phyloP scores from a whole-genome alignment of 2,329 filamentous ascomycete genomes.

The Helotiales sp. region DNA sequence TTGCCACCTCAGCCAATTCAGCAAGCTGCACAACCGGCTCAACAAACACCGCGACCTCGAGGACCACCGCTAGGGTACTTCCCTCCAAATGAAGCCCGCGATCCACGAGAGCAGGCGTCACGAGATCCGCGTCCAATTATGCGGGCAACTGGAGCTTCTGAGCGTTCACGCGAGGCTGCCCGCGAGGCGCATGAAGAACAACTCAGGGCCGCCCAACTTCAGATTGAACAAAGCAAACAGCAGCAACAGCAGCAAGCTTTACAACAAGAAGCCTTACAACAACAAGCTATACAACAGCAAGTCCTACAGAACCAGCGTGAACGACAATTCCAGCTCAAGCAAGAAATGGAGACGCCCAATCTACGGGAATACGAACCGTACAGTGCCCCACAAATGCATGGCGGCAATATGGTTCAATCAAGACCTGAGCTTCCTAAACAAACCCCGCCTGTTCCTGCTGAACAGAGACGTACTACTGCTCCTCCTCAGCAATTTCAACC shows the following conservation, averaged over 20 bases:
- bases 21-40: conserved; percentile 24
- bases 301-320: conserved; percentile 17
- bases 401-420: conserved; percentile 22
- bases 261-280: conserved; percentile 12
- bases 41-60: conserved; percentile 18
- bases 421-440: conserved; percentile 26
- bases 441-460: conserved; percentile 11
- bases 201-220: conserved; percentile 23
- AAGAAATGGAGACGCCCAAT: conserved; percentile 35
- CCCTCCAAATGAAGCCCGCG: conserved; percentile 17
- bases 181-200: conserved; percentile 33
- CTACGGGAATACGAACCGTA: conserved; percentile 38
- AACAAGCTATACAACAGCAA: conserved; percentile 12
- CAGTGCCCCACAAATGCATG: conserved; percentile 22
- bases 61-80: conserved; percentile 35
- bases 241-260: conserved; percentile 21
- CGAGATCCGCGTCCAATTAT: conserved; percentile 25
- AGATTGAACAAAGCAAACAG: conserved; percentile 25
- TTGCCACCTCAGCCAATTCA: conserved; percentile 28
- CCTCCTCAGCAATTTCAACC: conserved; percentile 31
- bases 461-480: conserved; percentile 26
- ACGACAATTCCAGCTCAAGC: conserved; percentile 31
- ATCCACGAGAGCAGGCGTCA: neutral
- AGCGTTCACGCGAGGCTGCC: conserved; percentile 29
- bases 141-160: conserved; percentile 21